Base-by-base conservation (phyloP, 2,329 filamentous ascomycete species). In the Colletotrichum agaves region DNA sequence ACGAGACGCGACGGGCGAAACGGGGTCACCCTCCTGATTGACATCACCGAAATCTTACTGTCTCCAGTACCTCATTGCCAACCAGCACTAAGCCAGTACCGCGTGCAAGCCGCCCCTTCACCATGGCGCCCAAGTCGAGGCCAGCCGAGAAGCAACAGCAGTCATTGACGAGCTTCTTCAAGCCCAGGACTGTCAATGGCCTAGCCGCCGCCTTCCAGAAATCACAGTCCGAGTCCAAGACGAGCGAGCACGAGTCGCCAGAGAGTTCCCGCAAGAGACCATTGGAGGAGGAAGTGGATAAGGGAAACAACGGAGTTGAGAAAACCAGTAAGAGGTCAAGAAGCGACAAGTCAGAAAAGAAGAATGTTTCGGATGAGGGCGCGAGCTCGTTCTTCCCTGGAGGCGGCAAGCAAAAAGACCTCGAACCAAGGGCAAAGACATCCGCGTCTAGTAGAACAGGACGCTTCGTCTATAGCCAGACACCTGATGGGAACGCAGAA, bases 141-240 rank as follows among this genome's bases (percentile, higher is more conserved):
- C 71, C 80, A 0, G 72, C 79, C 31, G 80, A 77, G 61, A 92
- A 91, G 78, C 92, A 91, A 73, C 93, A 98, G 75, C 87, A 91
- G 72, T 93, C 93, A 1, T 90, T 98, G 69, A 96, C 93, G 3
- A 94, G 90, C 75, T 97, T 97, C 80, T 97, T 97, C 77, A 87
- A 89, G 1, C 88, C 88, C 13, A 90, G 86, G 70, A 81, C 87
- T 12, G 76, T 80, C 74, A 86, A 85, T 76, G 82, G 81, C 64
- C 73, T 82, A 23, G 73, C 78, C n/a, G 75, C 79, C 39, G 73
- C 76, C 50, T 75, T 78, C 62, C 72, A 75, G 69, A 78, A 79
- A 62, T 72, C 78, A 55, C 73, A 73, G 50, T 41, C 71, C 59
- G 67, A 70, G 47, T 58, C 63, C 73, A 74, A 61, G 73, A 76